A percentile compares a stretch with the other conserved stretches of the same genome.
These are phyloP conservation scores for Cairneyella variabilis DNA, from an alignment of 495 filamentous ascomycete genomes.

Conservation along the genomic window DNA sequence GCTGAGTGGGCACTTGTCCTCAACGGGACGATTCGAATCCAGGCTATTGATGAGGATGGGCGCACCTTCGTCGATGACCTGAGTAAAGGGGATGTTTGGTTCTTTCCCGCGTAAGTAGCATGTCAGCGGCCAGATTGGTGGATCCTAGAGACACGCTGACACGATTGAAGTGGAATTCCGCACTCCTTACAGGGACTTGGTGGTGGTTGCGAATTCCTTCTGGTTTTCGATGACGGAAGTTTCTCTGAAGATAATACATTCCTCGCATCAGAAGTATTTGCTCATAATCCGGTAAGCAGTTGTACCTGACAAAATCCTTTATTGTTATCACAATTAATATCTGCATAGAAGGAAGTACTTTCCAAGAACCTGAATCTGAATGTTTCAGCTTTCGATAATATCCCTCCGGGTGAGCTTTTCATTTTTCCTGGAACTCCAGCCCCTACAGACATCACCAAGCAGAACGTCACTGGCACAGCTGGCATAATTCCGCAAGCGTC, in stretches of 20 bases:
- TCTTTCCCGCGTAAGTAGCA: slow-evolving; percentile 47
- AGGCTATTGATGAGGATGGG: slow-evolving; percentile 58
- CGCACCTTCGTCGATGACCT: slow-evolving; percentile 64
- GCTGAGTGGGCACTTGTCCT: slow-evolving; percentile 63
- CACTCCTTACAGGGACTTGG: slow-evolving; percentile 65
- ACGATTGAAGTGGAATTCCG: slow-evolving; percentile 44
- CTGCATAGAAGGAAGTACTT: slow-evolving; percentile 10
- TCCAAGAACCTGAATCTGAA: slow-evolving; percentile 20
- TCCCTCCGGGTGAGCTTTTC: slow-evolving; percentile 19
- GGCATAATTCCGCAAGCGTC: slow-evolving; percentile 47
- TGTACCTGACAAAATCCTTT: slow-evolving; percentile 29
- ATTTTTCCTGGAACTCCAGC: slow-evolving; percentile 67
- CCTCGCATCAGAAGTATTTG: slow-evolving; percentile 61
- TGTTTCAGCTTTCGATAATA: slow-evolving; percentile 20
- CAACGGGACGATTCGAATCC: slow-evolving; percentile 58
- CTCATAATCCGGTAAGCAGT: slow-evolving; percentile 56
- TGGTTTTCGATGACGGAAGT: slow-evolving; percentile 64
- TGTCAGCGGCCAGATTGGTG: neutral
- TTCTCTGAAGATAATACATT: slow-evolving; percentile 70
- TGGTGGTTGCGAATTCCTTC: slow-evolving; percentile 62
- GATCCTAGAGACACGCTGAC: neutral
- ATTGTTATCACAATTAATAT: no score
- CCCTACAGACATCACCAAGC: slow-evolving; percentile 54
- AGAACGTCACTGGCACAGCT: slow-evolving; percentile 57
- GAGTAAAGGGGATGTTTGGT: slow-evolving; percentile 68